Conservation (phyloP, 1,284 basidiomycete species). For the Ustilago bromivora region DNA sequence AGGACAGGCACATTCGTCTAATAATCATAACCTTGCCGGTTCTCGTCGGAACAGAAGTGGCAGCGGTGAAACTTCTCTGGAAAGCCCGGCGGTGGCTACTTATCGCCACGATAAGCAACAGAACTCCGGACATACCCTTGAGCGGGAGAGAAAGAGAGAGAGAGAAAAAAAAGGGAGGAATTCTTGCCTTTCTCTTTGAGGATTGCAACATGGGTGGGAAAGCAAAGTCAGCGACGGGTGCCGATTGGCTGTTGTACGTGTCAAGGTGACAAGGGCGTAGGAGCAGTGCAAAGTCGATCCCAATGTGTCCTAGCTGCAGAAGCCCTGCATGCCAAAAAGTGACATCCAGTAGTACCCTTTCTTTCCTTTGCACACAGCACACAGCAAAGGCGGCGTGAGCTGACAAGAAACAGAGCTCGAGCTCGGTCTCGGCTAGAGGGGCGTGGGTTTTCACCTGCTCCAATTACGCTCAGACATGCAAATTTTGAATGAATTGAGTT, state of each 20-base stretch:
- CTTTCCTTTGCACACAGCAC: neutral
- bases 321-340: neutral
- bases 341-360: neutral
- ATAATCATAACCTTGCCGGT: neutral
- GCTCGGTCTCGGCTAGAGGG: constrained; percentile 1
- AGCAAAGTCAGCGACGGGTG: neutral
- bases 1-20: neutral
- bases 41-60: neutral
- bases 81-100: neutral
- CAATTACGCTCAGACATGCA: constrained; percentile 1
- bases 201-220: neutral
- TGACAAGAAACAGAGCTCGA: neutral
- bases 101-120: neutral
- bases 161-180: neutral
- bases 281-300: constrained; percentile 7
- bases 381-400: too few species aligned
- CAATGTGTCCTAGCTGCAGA: neutral
- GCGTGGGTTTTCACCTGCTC: neutral
- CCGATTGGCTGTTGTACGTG: neutral
- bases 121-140: neutral
- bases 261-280: neutral
- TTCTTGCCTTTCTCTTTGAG: neutral
- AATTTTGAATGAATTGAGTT: neutral
- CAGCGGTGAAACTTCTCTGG: neutral
- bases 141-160: neutral